Evolutionary conservation across 1,139 yeast species (phyloP), one percentile per base, ranked within the genome.

Genomic region (Suhomyces wounanorum): DNA sequence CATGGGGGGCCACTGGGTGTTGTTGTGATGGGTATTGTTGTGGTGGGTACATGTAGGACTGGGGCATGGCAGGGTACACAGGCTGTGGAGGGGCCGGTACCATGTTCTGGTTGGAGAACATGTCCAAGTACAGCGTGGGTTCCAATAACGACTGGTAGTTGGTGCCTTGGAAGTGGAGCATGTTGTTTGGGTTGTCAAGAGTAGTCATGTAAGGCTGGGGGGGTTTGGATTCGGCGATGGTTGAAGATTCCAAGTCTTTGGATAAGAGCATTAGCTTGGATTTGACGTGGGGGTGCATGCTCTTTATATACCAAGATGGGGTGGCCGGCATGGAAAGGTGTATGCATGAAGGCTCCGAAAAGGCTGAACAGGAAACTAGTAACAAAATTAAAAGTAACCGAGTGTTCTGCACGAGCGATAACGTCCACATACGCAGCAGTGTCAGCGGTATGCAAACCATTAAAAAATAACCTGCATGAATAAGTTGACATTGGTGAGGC

Each of bases 401-500:
- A 46, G 49, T 30, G 36, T 47, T 47, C 45, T 38, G 43, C 38
- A 39, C 31, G 18, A 18, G 30, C 31, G 49, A 47, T 47, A 47
- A 38, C 45, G 39, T 42, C 25, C 25, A 28, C 33, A 36, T 42
- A 38, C 43, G 45, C 40, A 38, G 18, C n/a, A 26, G 31, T 41
- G 43, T 42, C 30, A 42, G 43, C 25, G 31, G 16, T 23, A 36
- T 38, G 40, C 45, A 42, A 31, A 26, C 35, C 28, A 40, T 23
- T 23, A 18, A 25, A 23, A 40, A 40, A 30, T 30, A 21, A 33
- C 18, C 21, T 33, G 37, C 37, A 33, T 14, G 37, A 33, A 7
- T 14, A 18, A 14, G 28, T 37, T 37, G 40, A 37, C 40, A 37
- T 37, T 16, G 37, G 18, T 33, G 37, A 33, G 37, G 40, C 40